phyloP scores from a whole-genome alignment of 371 early-diverging fungal species.

The Mortierella sp. region DNA sequence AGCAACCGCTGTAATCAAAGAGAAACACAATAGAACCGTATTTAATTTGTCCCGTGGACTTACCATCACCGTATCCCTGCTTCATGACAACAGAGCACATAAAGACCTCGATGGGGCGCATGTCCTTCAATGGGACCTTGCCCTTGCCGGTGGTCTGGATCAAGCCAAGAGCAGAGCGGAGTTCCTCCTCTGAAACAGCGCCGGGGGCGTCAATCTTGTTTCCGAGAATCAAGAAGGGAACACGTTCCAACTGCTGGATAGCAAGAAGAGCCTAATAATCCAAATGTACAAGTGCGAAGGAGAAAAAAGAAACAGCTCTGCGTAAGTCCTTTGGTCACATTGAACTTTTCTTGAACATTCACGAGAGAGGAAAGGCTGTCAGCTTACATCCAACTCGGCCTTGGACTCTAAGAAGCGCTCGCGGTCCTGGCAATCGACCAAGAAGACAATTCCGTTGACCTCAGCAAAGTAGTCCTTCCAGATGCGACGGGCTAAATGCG shows the following conservation, averaged over 20 bases:
- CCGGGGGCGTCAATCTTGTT: slow-evolving; percentile 98
- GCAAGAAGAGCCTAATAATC: slow-evolving; percentile 83
- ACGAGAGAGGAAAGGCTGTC: no score
- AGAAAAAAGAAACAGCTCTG: not conserved
- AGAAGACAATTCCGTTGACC: slow-evolving; percentile 96
- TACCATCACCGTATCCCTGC: slow-evolving; percentile 98
- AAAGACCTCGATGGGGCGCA: slow-evolving; percentile 97
- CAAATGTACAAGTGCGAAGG: not conserved
- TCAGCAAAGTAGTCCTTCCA: slow-evolving; percentile 99
- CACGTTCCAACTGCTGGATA: slow-evolving; percentile 92
- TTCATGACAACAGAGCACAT: slow-evolving; percentile 99
- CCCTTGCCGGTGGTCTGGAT: slow-evolving; percentile 99
- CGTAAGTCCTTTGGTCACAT: not conserved
- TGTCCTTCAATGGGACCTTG: slow-evolving; percentile 90
- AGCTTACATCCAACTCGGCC: slow-evolving; percentile 92
- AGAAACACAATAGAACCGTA: not conserved
- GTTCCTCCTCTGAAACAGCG: slow-evolving; percentile 95
- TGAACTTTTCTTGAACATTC: not conserved
- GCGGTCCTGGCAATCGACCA: slow-evolving; percentile 94
- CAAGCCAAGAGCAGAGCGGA: slow-evolving; percentile 90
- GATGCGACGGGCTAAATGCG: slow-evolving; percentile 87
- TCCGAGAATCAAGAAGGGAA: slow-evolving; percentile 96
- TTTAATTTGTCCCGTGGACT: slow-evolving; percentile 8
- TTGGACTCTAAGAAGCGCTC: slow-evolving; percentile 92
- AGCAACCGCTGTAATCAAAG: not conserved